Base-by-base conservation (phyloP, 2,329 filamentous ascomycete genomes). In the Fusarium sp. region DNA sequence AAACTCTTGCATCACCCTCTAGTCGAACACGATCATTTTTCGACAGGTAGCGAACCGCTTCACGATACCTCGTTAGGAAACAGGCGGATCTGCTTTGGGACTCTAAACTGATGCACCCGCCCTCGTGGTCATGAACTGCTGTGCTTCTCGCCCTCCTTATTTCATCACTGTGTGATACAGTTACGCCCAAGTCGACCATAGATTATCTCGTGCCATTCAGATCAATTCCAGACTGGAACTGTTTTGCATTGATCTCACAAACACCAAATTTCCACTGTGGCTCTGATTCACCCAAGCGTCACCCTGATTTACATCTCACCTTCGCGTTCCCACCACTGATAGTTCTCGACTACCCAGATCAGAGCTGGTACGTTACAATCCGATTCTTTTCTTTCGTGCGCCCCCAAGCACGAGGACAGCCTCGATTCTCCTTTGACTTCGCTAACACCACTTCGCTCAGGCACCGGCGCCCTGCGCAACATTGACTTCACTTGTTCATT, bases 371-470 rank as follows among this genome's bases (percentile, higher is more conserved):
- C 29, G 68, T 65, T 50, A 37, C 43, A 45, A 27, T 42, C 39
- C 43, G 58, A 53, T 55, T 33, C n/a, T 41, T 54, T 21, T 47
- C 43, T 38, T 39, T 58, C 53, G 46, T 57, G 41, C 53, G 47
- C 56, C 51, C 56, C 38, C 33, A 27, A 52, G 39, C 45, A 54
- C 48, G 49, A 50, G 54, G 37, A 4, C 33, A 48, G 31, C 43
- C 45, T 42, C 49, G 11, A 35, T 25, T 57, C 31, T 37, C 58
- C 27, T 32, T 49, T 41, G 50, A 49, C 48, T 48, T 65, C 57
- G 48, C 68, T 70, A 59, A 70, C 68, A 68, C 57, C 42, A 49
- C 44, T 56, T 58, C 47, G 45, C 50, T 43, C 38, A 70, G 66
- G 47, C 37, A 58, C 43, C 23, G 66, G 47, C 35, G 57, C 43